Base-by-base conservation (phyloP, 2,329 filamentous ascomycete genomes). In the Domatiomyces catenatus region DNA sequence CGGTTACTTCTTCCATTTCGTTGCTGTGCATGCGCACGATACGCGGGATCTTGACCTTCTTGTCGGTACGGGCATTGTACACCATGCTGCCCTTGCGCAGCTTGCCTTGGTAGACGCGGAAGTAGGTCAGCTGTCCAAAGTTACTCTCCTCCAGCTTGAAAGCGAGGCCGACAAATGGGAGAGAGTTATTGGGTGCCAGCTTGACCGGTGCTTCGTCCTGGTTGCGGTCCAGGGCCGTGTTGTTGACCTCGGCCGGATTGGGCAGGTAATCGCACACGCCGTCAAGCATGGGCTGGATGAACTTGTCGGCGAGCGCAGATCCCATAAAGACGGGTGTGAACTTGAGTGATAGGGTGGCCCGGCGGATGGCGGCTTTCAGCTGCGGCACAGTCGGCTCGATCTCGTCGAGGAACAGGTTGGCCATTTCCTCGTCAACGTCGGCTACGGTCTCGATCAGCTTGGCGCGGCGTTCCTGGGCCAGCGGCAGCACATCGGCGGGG, bases 21-120 rank as follows among this genome's bases (percentile, higher is more conserved):
- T 96, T 94, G 45, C 89, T 94, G 74, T 98, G 92, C 92, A 98
- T 98, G 56, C 92, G 87, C 55, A 98, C 92, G 62, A 98, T 96
- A 64, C 90, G 85, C 18, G 92, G 92, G 52, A 98, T 83, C 69
- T 93, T 89, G 65, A 98, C 84, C 74, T 90, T 95, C 76, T 95
- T 94, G 68, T 90, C 85, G 57, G 80, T 93, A 60, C 89, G 82
- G 7, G 89, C 89, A 69, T 96, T 98, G 77, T 83, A 94, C 50
- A 98, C 81, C 65, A 89, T 87, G 63, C 83, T 77, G 47, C 89
- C 86, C 75, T 94, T 96, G 66, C 75, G 83, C 53, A 98, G 73
- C 19, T 82, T 82, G 59, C 92, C 92, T 69, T 98, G 92, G 72
- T 98, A 98, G 52, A 98, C 92, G 60, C 92, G 87, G 56, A 98